Evolutionary conservation across 495 filamentous ascomycete genomes (phyloP).

Genomic region (Oidiodendron maius): DNA sequence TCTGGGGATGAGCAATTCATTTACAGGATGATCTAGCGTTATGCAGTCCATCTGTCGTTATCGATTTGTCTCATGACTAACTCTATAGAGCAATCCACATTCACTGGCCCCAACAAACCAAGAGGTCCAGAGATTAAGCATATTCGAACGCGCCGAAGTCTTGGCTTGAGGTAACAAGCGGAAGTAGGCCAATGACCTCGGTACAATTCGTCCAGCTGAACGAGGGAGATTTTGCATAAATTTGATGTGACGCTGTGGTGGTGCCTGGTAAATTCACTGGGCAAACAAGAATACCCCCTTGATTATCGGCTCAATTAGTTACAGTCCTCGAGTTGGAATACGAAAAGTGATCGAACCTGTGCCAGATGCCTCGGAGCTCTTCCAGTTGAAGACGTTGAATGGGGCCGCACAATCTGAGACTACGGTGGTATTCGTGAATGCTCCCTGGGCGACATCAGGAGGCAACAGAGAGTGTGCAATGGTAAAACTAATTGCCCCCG

Average conservation of each 20-base stretch:
- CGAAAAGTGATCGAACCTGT: not conserved
- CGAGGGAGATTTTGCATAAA: conserved; percentile 11
- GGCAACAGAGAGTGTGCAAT: conserved; percentile 53
- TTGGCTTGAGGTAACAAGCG: not conserved
- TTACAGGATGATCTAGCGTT: no score
- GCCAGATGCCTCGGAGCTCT: not conserved
- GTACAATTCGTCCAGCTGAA: conserved; percentile 16
- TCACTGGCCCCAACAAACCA: no score
- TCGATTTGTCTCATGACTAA: no score
- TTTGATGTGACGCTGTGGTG: not conserved
- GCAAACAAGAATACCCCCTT: conserved; percentile 16
- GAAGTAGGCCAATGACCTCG: conserved; percentile 3
- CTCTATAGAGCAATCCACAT: no score
- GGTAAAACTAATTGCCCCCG: conserved; percentile 54
- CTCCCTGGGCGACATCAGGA: conserved; percentile 46
- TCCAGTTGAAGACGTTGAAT: conserved; percentile 5
- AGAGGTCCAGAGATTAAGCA: not conserved
- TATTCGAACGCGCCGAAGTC: conserved; percentile 13
- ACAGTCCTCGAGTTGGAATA: not conserved
- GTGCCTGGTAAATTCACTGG: not conserved
- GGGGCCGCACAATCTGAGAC: not conserved
- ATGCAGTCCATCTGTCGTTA: no score
- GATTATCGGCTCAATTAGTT: conserved; percentile 1
- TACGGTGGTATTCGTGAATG: conserved; percentile 29
- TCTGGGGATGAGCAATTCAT: no score